These are phyloP conservation scores for Epicoccum sorghinum DNA, from an alignment of 2,329 filamentous ascomycete genomes.

Conservation along the genomic window DNA sequence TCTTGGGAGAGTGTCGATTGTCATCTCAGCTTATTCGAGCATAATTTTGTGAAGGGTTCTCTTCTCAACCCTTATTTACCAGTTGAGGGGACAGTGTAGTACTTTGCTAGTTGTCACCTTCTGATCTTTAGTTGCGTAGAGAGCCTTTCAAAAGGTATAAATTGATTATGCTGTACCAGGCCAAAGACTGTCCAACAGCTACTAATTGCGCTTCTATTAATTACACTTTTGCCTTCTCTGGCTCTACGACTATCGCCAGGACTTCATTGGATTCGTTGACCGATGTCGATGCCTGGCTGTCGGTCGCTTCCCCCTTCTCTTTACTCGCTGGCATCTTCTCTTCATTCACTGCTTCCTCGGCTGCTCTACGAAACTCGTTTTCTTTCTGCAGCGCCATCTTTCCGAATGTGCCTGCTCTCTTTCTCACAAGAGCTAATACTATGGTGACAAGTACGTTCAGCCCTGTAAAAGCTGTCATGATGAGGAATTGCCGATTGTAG, in stretches of 20 bases:
- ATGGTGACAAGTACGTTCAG: slow-evolving; percentile 33
- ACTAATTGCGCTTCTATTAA: background rate
- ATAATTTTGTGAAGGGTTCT: too few species aligned
- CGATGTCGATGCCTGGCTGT: background rate
- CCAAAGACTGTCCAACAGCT: too few species aligned
- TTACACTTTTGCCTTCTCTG: background rate
- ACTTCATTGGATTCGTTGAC: background rate
- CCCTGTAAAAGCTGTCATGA: slow-evolving; percentile 34
- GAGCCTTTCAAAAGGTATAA: too few species aligned
- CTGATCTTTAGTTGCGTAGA: too few species aligned
- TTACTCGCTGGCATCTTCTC: background rate
- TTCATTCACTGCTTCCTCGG: slow-evolving; percentile 5
- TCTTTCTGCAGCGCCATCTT: slow-evolving; percentile 24
- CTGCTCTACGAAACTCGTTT: slow-evolving; percentile 32
- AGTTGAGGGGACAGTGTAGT: too few species aligned
- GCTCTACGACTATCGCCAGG: background rate
- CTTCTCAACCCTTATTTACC: too few species aligned
- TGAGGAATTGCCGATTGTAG: slow-evolving; percentile 41
- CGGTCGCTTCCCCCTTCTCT: background rate
- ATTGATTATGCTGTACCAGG: too few species aligned
- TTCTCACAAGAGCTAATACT: slow-evolving; percentile 27
- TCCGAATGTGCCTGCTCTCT: slow-evolving; percentile 33
- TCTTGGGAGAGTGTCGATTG: too few species aligned
- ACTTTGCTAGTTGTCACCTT: too few species aligned
- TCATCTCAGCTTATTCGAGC: too few species aligned